Base-by-base conservation (phyloP, 1,284 basidiomycete genomes). In the Chondrostereum purpureum region DNA sequence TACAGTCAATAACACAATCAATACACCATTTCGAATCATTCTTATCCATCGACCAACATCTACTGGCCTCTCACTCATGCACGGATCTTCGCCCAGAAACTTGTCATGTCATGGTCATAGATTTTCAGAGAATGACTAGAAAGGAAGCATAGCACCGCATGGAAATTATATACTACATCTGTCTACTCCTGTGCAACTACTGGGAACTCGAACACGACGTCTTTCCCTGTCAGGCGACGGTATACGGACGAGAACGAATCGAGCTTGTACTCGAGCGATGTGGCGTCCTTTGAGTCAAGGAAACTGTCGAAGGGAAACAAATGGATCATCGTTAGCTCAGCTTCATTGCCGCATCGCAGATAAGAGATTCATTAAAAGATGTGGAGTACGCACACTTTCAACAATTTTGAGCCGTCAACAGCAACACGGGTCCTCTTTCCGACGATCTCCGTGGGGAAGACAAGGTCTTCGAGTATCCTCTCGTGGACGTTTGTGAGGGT, bases 261-360 rank as follows among this genome's bases (percentile, higher is more conserved):
- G 54, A 95, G 78, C 83, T 99, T 99, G 89, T 99, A 98, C 80
- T 99, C 96, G 68, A 99, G 80, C 63, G 92, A 91, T 66, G 94
- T 99, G 52, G 92, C 83, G 67, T 99, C 96, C 73, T 99, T 99
- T 55, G 92, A 79, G 79, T 99, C 96, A 56, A 99, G 88, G 80
- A 93, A 89, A 56, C 92, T 96, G 67, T 52, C 47, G 42, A 40
- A 33, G 51, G 46, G 41, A 46, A 39, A n/a, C n/a, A n/a, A n/a
- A n/a, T n/a, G n/a, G n/a, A n/a, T n/a, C n/a, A n/a, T n/a, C n/a
- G n/a, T n/a, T n/a, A n/a, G n/a, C n/a, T 39, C 47, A 21, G 44
- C n/a, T 47, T 50, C 23, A 52, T 51, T 51, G 27, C 49, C 27
- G 8, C n/a, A 8, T 33, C 21, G n/a, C 24, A 34, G 40, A 46